Evolutionary conservation across 2,329 filamentous ascomycete species (phyloP).

Genomic region (Calonectria honghensis): DNA sequence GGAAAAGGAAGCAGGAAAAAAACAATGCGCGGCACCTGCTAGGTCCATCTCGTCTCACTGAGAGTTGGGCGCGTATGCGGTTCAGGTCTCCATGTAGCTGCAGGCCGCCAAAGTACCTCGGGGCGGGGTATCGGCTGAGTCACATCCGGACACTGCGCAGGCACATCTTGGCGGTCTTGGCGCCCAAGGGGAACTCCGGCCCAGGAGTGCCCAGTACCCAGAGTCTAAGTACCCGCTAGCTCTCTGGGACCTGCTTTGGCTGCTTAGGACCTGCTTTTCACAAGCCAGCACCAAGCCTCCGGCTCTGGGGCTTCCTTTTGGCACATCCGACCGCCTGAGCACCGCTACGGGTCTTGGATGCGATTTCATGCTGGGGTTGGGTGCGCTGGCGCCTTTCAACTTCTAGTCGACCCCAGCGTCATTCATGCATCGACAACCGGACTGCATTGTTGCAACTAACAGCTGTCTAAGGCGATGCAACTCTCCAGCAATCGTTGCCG

Average conservation of each 20-base stretch:
- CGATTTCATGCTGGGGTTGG: not conserved
- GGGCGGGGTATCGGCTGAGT: slow-evolving; percentile 17
- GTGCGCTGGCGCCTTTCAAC: slow-evolving; percentile 24
- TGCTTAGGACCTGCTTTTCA: slow-evolving; percentile 15
- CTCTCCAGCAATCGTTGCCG: slow-evolving; percentile 15
- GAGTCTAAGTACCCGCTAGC: slow-evolving; percentile 19
- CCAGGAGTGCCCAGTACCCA: slow-evolving; percentile 1
- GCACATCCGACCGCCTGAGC: not conserved
- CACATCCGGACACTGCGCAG: slow-evolving; percentile 3
- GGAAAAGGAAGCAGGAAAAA: slow-evolving; percentile 7
- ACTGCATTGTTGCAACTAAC: slow-evolving; percentile 1
- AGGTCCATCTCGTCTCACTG: slow-evolving; percentile 23
- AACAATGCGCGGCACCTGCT: slow-evolving; percentile 14
- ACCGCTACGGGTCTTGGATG: not conserved
- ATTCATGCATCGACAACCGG: slow-evolving; percentile 20
- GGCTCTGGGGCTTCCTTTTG: slow-evolving; percentile 7
- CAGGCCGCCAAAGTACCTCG: slow-evolving; percentile 16
- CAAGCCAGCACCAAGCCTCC: slow-evolving; percentile 41
- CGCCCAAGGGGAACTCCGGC: slow-evolving; percentile 7
- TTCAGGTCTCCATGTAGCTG: slow-evolving; percentile 17
- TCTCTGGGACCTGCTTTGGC: slow-evolving; percentile 7
- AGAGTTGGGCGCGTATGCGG: slow-evolving; percentile 18
- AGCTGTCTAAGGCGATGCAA: slow-evolving; percentile 1
- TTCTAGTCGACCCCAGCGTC: not conserved
- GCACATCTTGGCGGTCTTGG: slow-evolving; percentile 18